phyloP scores from a whole-genome alignment of 2,329 filamentous ascomycete genomes.

The Fusarium palustre region DNA sequence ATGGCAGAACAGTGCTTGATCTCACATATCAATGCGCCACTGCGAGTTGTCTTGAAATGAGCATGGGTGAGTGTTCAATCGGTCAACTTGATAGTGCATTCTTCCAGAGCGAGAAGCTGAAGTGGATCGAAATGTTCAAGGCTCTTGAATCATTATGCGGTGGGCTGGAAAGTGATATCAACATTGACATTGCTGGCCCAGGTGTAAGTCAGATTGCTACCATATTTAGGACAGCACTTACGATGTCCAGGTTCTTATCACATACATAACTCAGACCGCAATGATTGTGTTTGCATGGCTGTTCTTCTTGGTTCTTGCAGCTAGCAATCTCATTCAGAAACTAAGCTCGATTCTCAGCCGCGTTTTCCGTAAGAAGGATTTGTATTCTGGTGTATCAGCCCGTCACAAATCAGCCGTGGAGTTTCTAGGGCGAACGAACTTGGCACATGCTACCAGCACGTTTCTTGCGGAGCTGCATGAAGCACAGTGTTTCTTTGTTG shows the following conservation, averaged over 20 bases:
- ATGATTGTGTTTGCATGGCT: slow-evolving; percentile 18
- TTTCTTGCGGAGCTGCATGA: slow-evolving; percentile 33
- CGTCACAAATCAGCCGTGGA: background rate
- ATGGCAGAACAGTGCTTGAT: background rate
- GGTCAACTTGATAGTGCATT: background rate
- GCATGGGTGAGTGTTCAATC: slow-evolving; percentile 12
- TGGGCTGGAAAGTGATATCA: slow-evolving; percentile 10
- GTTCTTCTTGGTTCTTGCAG: background rate
- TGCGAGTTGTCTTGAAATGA: slow-evolving; percentile 10
- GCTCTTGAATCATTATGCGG: background rate
- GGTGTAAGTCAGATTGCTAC: background rate
- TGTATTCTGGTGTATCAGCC: rapidly evolving
- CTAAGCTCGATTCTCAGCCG: background rate
- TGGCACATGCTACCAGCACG: slow-evolving; percentile 8
- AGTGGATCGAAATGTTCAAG: slow-evolving; percentile 5
- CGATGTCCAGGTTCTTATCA: slow-evolving; percentile 5
- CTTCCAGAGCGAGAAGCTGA: background rate
- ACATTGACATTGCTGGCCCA: slow-evolving; percentile 25
- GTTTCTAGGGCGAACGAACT: background rate
- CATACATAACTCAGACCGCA: slow-evolving; percentile 20
- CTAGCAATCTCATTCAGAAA: background rate
- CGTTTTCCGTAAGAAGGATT: background rate
- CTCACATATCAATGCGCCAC: slow-evolving; percentile 13
- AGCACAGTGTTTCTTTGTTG: slow-evolving; percentile 26
- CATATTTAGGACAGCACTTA: background rate